phyloP scores from a whole-genome alignment of 768 basidiomycete species.

The Pulveroboletus sp. region DNA sequence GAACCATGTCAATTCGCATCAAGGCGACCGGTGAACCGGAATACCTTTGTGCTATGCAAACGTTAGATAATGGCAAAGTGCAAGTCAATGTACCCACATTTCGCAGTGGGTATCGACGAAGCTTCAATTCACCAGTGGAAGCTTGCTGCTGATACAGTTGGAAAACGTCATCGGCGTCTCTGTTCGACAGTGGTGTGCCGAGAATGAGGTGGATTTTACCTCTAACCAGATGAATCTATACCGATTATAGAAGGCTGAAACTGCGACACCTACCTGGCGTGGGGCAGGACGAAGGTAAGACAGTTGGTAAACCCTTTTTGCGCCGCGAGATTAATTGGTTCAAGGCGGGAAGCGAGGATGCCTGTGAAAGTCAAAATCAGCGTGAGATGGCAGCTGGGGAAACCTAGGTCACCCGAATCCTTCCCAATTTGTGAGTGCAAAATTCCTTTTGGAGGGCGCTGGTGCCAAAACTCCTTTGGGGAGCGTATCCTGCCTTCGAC shows the following conservation, averaged over 20 bases:
- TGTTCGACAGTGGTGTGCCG: conserved; percentile 35
- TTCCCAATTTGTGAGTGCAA: conserved; percentile 28
- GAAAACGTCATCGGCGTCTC: conserved; percentile 53
- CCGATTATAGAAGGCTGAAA: neutral
- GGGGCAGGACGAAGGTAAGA: conserved; percentile 50
- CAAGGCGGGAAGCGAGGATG: conserved; percentile 11
- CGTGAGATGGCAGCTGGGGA: neutral
- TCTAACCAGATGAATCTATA: conserved; percentile 22
- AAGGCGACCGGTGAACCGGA: neutral
- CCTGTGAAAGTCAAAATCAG: conserved; percentile 11
- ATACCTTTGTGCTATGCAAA: conserved; percentile 63
- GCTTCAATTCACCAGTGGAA: conserved; percentile 45
- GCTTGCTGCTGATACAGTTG: conserved; percentile 65
- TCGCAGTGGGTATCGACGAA: conserved; percentile 70
- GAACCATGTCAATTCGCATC: conserved; percentile 5
- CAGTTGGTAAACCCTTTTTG: conserved; percentile 24
- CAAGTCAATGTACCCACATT: conserved; percentile 36
- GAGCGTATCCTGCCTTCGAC: conserved; percentile 21
- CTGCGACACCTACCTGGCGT: conserved; percentile 34
- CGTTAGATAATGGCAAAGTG: conserved; percentile 7
- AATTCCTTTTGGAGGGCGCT: conserved; percentile 22
- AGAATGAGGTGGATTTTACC: conserved; percentile 60
- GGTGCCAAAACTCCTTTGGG: conserved; percentile 38
- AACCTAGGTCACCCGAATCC: conserved; percentile 22
- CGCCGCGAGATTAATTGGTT: conserved; percentile 18